Percentiles rank a stretch among this genome's conserved stretches.
These are phyloP conservation scores for Monosporascus sp. DNA, from an alignment of 2,329 filamentous ascomycete genomes.

Conservation along the genomic window DNA sequence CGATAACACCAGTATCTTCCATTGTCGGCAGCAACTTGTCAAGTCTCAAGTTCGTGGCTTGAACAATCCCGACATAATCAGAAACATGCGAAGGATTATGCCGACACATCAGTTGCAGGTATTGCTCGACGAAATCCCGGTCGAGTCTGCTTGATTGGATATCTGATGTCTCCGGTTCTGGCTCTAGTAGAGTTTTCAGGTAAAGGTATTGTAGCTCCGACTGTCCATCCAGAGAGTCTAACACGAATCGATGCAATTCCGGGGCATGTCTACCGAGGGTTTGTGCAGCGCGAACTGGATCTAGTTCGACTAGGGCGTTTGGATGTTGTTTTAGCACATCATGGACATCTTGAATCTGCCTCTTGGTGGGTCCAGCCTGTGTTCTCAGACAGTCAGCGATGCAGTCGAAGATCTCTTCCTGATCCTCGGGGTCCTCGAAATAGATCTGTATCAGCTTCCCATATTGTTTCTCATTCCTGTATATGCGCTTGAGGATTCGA, in stretches of 20 bases:
- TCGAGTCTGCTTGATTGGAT: conserved; percentile 33
- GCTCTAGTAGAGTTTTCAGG: conserved; percentile 71
- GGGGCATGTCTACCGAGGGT: conserved; percentile 58
- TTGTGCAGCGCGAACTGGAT: conserved; percentile 60
- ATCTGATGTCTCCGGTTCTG: conserved; percentile 31
- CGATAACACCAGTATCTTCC: conserved; percentile 84
- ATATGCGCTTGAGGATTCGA: conserved; percentile 85
- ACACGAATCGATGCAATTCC: conserved; percentile 60
- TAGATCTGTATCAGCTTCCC: conserved; percentile 73
- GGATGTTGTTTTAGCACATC: conserved; percentile 62
- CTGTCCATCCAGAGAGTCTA: conserved; percentile 57
- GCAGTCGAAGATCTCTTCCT: conserved; percentile 70
- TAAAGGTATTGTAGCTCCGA: conserved; percentile 70
- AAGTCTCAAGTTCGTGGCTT: conserved; percentile 72
- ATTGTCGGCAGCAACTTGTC: conserved; percentile 80
- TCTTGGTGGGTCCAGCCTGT: conserved; percentile 57
- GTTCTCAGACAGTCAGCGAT: conserved; percentile 69
- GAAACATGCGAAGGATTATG: conserved; percentile 80
- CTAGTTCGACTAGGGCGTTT: conserved; percentile 60
- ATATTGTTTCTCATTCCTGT: conserved; percentile 74
- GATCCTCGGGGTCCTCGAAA: conserved; percentile 78
- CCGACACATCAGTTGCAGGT: conserved; percentile 85
- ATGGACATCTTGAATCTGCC: conserved; percentile 69
- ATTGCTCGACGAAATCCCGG: conserved; percentile 69
- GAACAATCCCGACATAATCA: conserved; percentile 73